Base-by-base conservation (phyloP, 2,329 filamentous ascomycete species). In the Plectosphaerella sp. region DNA sequence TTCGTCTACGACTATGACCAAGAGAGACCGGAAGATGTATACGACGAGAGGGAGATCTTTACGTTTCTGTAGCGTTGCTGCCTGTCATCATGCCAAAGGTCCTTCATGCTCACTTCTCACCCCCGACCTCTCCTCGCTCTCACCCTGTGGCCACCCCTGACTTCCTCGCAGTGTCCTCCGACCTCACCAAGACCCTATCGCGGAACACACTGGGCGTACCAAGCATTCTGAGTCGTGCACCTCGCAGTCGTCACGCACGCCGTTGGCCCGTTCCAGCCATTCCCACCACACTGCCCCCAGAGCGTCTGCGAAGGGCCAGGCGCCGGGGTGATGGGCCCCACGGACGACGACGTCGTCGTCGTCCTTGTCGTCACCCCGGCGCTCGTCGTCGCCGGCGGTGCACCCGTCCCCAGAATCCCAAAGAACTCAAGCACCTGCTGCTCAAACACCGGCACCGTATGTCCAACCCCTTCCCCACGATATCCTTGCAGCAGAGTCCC, bases 401-500 rank as follows among this genome's bases (percentile, higher is more conserved):
- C 37, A 14, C 15, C 15, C 15, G 9, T 18, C 37, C 37, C 37
- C 6, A 39, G 37, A 37, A 43, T 20, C 10, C 55, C 55, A 46
- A 61, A 60, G 53, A 55, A 61, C 39, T 54, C 39, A 9, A 61
- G 53, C 16, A 57, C 52, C 24, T 52, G 22, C 1, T 54, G 52
- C 41, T 58, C 57, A 41, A 59, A 55, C 4, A 65, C 58, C 0
- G 64, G 64, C 7, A 66, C 63, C 3, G 62, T 64, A 37, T 67
- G 65, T 1, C 65, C 64, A 10, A 65, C 64, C 4, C 62, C 64
- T 37, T 60, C 54, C 8, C 59, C 65, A 22, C 57, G 60, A 46
- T 65, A 62, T 1, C 65, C 67, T 18, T 65, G 58, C 14, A 68
- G 58, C 50, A 60, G 55, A 1, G 61, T 64, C n/a, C 65, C 66